phyloP scores from a whole-genome alignment of 176 grass and related monocot species.

The Neostapfia colusana region DNA sequence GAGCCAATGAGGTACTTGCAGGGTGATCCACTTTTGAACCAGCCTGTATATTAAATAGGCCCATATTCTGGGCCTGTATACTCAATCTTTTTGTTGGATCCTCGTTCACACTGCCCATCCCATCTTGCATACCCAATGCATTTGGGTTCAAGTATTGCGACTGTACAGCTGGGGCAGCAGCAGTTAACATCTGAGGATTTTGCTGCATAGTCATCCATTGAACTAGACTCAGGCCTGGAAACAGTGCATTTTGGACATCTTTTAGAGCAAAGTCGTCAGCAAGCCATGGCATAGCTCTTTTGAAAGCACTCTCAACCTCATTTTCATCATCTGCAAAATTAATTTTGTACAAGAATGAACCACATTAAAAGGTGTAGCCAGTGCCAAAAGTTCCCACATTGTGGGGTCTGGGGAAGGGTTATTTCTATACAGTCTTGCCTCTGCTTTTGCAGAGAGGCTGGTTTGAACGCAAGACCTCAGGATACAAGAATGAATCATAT shows the following conservation, averaged over 20 bases:
- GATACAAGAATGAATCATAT: slow-evolving; percentile 18
- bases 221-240: slow-evolving; percentile 84
- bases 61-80: slow-evolving; percentile 59
- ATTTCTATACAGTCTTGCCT: too few species aligned
- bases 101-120: slow-evolving; percentile 43
- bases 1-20: slow-evolving; percentile 37
- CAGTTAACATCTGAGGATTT: slow-evolving; percentile 66
- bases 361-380: too few species aligned
- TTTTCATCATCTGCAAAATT: slow-evolving; percentile 75
- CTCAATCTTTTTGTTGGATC: slow-evolving; percentile 61
- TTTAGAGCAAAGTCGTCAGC: slow-evolving; percentile 86
- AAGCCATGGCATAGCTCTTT: slow-evolving; percentile 90
- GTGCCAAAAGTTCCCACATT: too few species aligned
- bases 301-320: slow-evolving; percentile 91
- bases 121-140: slow-evolving; percentile 54
- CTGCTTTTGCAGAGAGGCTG: too few species aligned
- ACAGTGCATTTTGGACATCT: slow-evolving; percentile 81
- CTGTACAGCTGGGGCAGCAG: slow-evolving; percentile 47
- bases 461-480: too few species aligned
- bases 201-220: slow-evolving; percentile 99
- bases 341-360: slow-evolving; percentile 16
- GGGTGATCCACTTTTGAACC: slow-evolving; percentile 54
- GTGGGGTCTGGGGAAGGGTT: too few species aligned
- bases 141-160: slow-evolving; percentile 47
- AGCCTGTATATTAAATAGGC: slow-evolving; percentile 64